Percentiles rank a stretch among this genome's conserved stretches.
These are phyloP conservation scores for Geotrichum ghanense DNA, from an alignment of 805 yeast genomes.

Conservation along the genomic window DNA sequence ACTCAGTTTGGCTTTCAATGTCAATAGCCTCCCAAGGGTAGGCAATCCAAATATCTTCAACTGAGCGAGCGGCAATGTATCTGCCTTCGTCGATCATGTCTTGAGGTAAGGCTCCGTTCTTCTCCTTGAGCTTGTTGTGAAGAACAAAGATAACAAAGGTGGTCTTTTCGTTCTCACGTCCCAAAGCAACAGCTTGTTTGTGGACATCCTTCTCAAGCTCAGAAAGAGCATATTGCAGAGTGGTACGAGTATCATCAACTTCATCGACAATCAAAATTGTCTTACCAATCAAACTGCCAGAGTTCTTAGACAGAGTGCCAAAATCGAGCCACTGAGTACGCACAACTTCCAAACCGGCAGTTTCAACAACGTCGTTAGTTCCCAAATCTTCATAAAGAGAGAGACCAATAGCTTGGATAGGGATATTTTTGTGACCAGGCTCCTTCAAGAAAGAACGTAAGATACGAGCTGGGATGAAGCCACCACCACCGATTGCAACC, in stretches of 20 bases:
- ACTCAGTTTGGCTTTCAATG: constrained; percentile 62
- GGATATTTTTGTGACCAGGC: constrained; percentile 76
- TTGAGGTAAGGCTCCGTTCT: constrained; percentile 60
- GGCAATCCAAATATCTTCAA: constrained; percentile 74
- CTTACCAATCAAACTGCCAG: constrained; percentile 71
- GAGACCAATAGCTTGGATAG: constrained; percentile 89
- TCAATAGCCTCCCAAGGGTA: constrained; percentile 86
- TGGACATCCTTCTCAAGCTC: constrained; percentile 61
- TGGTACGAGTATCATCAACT: constrained; percentile 87
- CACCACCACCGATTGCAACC: constrained; percentile 95
- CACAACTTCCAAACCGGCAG: constrained; percentile 68
- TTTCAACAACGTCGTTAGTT: constrained; percentile 35
- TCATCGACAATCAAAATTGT: constrained; percentile 76
- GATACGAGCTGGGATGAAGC: constrained; percentile 95
- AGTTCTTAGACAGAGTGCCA: constrained; percentile 55
- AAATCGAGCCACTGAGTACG: constrained; percentile 89
- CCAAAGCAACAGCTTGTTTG: constrained; percentile 46
- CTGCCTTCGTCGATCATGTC: constrained; percentile 51
- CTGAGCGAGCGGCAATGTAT: constrained; percentile 64
- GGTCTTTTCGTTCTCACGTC: constrained; percentile 49
- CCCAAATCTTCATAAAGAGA: constrained; percentile 81
- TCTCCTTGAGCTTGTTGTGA: constrained; percentile 74
- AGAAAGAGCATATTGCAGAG: constrained; percentile 70
- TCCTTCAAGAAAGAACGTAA: constrained; percentile 84
- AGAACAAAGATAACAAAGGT: constrained; percentile 67